Conservation (phyloP, 306 rosid species). For the Datisca glomerata region DNA sequence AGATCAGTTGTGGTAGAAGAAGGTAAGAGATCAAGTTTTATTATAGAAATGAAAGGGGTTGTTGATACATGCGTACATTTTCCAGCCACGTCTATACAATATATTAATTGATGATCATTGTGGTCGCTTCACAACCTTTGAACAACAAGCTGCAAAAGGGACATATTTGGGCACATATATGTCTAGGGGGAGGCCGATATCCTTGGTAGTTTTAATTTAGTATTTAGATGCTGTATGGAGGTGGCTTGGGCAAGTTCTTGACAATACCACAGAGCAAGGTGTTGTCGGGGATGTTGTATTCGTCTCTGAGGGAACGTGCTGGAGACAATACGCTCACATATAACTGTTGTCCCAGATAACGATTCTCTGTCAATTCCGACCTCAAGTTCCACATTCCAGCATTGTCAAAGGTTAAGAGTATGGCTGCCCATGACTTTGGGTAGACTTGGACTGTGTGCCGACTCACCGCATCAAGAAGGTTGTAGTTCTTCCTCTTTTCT, state of each 20-base stretch:
- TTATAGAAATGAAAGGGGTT: not conserved
- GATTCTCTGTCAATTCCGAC: constrained; percentile 11
- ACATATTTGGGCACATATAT: not conserved
- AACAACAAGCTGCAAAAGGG: not conserved
- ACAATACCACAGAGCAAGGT: constrained; percentile 6
- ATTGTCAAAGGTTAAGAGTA: constrained; percentile 13
- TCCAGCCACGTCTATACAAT: too few relatives aligned
- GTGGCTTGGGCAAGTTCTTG: not conserved
- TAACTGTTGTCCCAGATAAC: constrained; percentile 7
- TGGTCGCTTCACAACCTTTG: not conserved
- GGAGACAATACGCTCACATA: constrained; percentile 5
- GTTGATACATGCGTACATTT: not conserved
- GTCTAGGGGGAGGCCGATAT: not conserved
- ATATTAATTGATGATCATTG: not conserved
- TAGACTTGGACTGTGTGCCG: constrained; percentile 60
- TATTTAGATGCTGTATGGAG: not conserved
- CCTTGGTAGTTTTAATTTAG: not conserved
- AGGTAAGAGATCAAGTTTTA: not conserved
- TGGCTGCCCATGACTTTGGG: constrained; percentile 35
- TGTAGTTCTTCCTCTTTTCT: constrained; percentile 12
- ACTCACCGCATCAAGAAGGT: constrained; percentile 67
- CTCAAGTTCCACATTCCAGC: constrained; percentile 22
- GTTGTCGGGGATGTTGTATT: constrained; percentile 8
- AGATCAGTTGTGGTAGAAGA: not conserved
- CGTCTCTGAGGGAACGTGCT: constrained; percentile 4